Evolutionary conservation across 768 basidiomycete genomes (phyloP), one percentile per base, ranked within the genome.

Genomic region (Calvatia gigantea): DNA sequence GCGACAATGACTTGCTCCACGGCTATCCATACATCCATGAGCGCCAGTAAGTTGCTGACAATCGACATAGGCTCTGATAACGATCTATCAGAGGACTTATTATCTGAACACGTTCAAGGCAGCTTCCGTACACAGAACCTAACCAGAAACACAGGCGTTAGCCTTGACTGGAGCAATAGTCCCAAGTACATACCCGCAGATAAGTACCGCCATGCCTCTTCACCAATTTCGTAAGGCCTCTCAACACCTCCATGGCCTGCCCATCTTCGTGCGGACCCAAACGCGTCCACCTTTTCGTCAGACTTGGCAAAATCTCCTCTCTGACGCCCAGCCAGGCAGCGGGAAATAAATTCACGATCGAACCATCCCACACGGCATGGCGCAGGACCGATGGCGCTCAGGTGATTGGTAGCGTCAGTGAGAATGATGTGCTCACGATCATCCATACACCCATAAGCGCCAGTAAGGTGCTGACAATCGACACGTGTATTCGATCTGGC

Each of bases 391-490:
- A 99, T 87, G 15, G 94, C 91, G 69, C 98, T 96, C 0, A 96
- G 96, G 57, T 97, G 71, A 68, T 99, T 99, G 2, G 97, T 99
- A 1, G 97, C 97, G 27, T 96, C 97, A 62, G 98, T 98, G 28
- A 99, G 93, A 25, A 98, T 83, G 15, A 99, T 96, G 69, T 98
- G 94, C 1, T 94, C 95, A 50, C 97, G 83, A 1, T 94, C 95
- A 60, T 99, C 97, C 96, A 98, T 98, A 41, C 96, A 68, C 98
- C 97, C 97, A 98, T 98, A 41, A 98, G 78, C 2, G 97, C 96
- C 2, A 99, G 78, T 7, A 98, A 78, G 0, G 97, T 98, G 48
- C 91, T 93, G 6, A 99, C 97, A 60, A 99, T 94, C 27, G 91
- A 94, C 1, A 97, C 97, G 66, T 98, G 97, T 53, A 98, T 98